Evolutionary conservation across 2,329 filamentous ascomycete species (phyloP).

Genomic region (Canariomyces notabilis): DNA sequence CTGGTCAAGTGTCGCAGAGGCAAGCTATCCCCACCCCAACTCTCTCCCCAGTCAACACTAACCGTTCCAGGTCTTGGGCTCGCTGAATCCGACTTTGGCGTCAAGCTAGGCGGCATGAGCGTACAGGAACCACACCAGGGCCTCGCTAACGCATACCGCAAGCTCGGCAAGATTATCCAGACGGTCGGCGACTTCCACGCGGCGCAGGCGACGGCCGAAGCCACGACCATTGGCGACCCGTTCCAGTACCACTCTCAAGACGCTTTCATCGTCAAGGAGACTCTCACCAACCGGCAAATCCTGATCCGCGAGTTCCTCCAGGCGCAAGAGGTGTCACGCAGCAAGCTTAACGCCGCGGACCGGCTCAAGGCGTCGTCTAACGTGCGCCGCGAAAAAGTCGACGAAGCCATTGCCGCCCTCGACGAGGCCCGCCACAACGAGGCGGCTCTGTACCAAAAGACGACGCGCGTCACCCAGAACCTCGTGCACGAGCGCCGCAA

Average conservation of each 20-base stretch:
- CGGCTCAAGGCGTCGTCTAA: constrained; percentile 80
- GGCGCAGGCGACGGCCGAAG: constrained; percentile 92
- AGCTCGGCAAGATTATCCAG: constrained; percentile 90
- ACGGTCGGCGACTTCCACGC: constrained; percentile 93
- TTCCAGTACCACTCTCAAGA: constrained; percentile 93
- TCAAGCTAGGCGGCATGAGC: constrained; percentile 80
- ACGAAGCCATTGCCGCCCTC: constrained; percentile 87
- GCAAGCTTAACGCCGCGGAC: constrained; percentile 80
- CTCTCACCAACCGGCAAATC: constrained; percentile 94
- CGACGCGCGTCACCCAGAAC: constrained; percentile 82
- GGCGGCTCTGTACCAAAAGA: constrained; percentile 76
- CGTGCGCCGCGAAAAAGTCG: constrained; percentile 90
- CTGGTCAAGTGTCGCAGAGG: constrained; percentile 89
- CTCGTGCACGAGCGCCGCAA: constrained; percentile 81
- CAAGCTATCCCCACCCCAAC: constrained; percentile 38
- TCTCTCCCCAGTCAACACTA: constrained; percentile 26
- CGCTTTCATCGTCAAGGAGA: constrained; percentile 97
- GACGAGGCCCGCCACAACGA: constrained; percentile 85
- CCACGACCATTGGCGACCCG: constrained; percentile 88
- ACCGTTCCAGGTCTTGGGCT: constrained; percentile 69
- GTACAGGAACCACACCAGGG: constrained; percentile 88
- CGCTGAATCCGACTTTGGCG: constrained; percentile 87
- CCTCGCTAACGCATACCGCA: constrained; percentile 84
- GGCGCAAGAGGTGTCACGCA: constrained; percentile 78
- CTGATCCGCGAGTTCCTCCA: constrained; percentile 88